These are phyloP conservation scores for Epichloe sibirici DNA, from an alignment of 2,329 filamentous ascomycete genomes.

Conservation along the genomic window DNA sequence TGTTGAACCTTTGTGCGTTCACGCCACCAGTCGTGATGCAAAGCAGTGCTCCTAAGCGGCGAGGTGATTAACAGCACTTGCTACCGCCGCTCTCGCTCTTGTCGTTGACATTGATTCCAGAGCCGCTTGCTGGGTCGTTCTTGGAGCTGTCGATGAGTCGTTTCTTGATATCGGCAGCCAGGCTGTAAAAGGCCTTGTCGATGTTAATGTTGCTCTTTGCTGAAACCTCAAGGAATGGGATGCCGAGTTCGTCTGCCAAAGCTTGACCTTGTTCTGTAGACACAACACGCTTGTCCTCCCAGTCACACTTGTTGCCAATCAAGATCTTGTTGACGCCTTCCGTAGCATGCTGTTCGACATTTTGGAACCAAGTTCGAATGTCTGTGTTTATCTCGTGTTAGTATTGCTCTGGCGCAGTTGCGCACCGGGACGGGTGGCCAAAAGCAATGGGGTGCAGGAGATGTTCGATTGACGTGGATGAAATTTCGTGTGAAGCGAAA, in stretches of 20 bases:
- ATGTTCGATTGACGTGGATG: neutral
- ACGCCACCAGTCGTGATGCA: neutral
- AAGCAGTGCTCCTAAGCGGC: neutral
- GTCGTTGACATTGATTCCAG: constrained; percentile 58
- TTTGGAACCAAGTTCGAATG: constrained; percentile 98
- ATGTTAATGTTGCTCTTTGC: constrained; percentile 99
- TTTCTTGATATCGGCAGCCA: constrained; percentile 97
- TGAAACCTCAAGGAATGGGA: constrained; percentile 96
- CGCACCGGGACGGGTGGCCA: neutral
- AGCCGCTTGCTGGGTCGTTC: constrained; percentile 48
- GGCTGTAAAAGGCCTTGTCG: constrained; percentile 93
- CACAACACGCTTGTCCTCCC: constrained; percentile 96
- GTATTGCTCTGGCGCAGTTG: neutral
- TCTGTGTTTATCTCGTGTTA: constrained; percentile 41
- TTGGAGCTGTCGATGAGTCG: constrained; percentile 86
- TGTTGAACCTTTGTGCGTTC: neutral
- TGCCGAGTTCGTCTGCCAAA: constrained; percentile 88
- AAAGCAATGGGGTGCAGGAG: neutral
- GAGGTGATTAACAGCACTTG: constrained; percentile 41
- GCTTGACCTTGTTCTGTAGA: constrained; percentile 87
- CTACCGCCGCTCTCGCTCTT: constrained; percentile 44
- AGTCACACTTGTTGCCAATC: constrained; percentile 99
- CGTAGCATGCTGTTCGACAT: constrained; percentile 94
- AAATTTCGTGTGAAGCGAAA: neutral
- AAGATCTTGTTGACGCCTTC: constrained; percentile 99